Base-by-base conservation (phyloP, 2,329 filamentous ascomycete genomes). In the Clonostachys rhizophaga region DNA sequence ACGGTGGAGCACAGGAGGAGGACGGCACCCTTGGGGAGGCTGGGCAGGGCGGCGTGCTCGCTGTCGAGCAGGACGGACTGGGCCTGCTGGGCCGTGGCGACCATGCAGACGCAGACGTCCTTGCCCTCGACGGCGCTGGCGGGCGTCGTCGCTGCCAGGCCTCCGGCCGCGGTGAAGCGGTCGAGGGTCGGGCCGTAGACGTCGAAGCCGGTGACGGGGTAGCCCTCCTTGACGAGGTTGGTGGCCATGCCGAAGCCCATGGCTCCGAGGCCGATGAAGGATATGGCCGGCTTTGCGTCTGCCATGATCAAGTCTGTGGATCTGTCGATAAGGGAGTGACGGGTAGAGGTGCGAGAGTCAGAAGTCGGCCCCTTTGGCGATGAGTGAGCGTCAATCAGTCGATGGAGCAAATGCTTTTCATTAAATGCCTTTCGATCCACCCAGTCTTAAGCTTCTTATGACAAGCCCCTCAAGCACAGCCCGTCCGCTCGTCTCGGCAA, bases 161-260 rank as follows among this genome's bases (percentile, higher is more conserved):
- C 85, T 42, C 86, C 85, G 0, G 81, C 82, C 5, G 73, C 66
- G 40, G 74, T 66, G 69, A 89, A 89, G 18, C 76, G 78, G 47
- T 86, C 78, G 34, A 89, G 74, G 0, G 84, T 83, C 6, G 84
- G 82, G 3, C 70, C 69, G 68, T 79, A 89, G 39, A 89, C 78
- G 58, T 91, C 87, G 61, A 83, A 90, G 47, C 86, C 86, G 18
- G 79, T 84, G 20, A 90, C 85, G 24, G 69, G 50, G 63, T 85
- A 87, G 49, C 84, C 84, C 52, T 78, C 68, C 54, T 82, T 81
- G 56, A 89, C 71, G 42, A 91, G 78, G 60, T 89, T 78, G 50
- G 80, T 87, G 52, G 87, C 87, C 86, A 91, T 90, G 60, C 87
- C 87, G 62, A 89, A 87, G 60, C 87, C 87, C 87, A 90, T 90